Percentiles rank a stretch among this genome's conserved stretches.
These are phyloP conservation scores for Apiospora kogelbergensis DNA, from an alignment of 2,329 filamentous ascomycete genomes.

Conservation along the genomic window DNA sequence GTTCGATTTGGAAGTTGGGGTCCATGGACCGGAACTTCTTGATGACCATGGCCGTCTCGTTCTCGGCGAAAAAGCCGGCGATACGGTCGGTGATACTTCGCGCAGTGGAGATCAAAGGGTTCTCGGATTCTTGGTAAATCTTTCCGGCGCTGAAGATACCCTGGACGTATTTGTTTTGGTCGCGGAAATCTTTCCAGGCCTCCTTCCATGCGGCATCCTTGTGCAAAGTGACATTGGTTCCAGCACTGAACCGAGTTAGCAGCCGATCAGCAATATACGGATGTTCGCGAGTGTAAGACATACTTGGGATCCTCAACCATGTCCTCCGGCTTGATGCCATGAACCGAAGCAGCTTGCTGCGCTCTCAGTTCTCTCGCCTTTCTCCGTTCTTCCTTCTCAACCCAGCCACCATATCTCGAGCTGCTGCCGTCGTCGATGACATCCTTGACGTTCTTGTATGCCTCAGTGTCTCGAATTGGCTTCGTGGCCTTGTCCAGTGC, in stretches of 20 bases:
- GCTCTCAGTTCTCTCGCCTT: constrained; percentile 75
- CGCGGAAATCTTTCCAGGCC: constrained; percentile 94
- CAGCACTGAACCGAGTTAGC: constrained; percentile 60
- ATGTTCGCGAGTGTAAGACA: constrained; percentile 36
- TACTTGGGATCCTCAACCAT: constrained; percentile 86
- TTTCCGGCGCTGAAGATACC: constrained; percentile 82
- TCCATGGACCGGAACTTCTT: constrained; percentile 98
- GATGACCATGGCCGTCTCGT: constrained; percentile 95
- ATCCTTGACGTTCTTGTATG: constrained; percentile 91
- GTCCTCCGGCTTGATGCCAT: constrained; percentile 54
- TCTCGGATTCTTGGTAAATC: constrained; percentile 94
- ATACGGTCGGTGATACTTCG: constrained; percentile 92
- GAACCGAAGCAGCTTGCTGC: constrained; percentile 51
- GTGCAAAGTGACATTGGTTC: constrained; percentile 91
- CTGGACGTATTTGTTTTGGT: constrained; percentile 85
- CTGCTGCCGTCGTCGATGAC: constrained; percentile 97
- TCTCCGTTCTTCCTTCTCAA: constrained; percentile 91
- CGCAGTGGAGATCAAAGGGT: constrained; percentile 89
- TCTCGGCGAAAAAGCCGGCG: constrained; percentile 96
- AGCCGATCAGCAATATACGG: constrained; percentile 16
- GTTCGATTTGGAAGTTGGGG: constrained; percentile 89
- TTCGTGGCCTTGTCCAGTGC: constrained; percentile 93
- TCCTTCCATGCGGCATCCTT: constrained; percentile 98
- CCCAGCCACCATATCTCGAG: constrained; percentile 93
- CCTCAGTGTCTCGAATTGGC: constrained; percentile 90